Evolutionary conservation across 176 grass and related monocot species (phyloP).

Genomic region (Musa schizocarpa): DNA sequence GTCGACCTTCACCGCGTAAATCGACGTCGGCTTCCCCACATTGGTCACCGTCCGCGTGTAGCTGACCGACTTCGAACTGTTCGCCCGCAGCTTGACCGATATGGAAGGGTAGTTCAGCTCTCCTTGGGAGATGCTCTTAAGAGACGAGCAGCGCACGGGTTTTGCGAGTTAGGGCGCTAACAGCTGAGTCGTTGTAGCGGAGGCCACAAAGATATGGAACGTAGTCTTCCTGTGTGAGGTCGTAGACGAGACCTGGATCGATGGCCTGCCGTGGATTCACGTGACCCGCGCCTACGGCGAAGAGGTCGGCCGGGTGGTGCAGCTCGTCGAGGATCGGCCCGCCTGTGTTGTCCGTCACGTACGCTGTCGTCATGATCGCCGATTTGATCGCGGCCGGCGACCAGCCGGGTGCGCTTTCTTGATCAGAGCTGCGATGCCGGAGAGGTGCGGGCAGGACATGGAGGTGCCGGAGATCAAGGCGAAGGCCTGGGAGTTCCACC

Average conservation of each 20-base stretch:
- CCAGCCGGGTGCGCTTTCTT: slow-evolving; percentile 28
- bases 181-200: too few relatives aligned
- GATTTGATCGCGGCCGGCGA: slow-evolving; percentile 31
- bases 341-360: not conserved
- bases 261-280: slow-evolving; percentile 24
- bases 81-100: not conserved
- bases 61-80: not conserved
- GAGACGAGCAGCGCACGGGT: not conserved
- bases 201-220: slow-evolving; percentile 2
- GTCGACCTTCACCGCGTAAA: too few relatives aligned
- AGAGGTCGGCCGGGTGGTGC: not conserved
- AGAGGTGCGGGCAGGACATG: slow-evolving; percentile 33
- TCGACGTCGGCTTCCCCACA: not conserved
- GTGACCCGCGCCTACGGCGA: slow-evolving; percentile 24
- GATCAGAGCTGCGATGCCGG: slow-evolving; percentile 24
- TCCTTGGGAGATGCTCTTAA: not conserved
- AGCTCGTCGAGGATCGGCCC: not conserved
- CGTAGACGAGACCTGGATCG: slow-evolving; percentile 22
- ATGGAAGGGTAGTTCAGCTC: slow-evolving; percentile 18
- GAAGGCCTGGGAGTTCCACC: slow-evolving; percentile 5
- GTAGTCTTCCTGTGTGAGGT: not conserved
- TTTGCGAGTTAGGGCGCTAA: too few relatives aligned
- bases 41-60: slow-evolving; percentile 7
- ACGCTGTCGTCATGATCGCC: slow-evolving; percentile 31
- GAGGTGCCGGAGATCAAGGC: slow-evolving; percentile 19